Evolutionary conservation across 2,329 filamentous ascomycete species (phyloP).

Genomic region (Aspergillus sp.): DNA sequence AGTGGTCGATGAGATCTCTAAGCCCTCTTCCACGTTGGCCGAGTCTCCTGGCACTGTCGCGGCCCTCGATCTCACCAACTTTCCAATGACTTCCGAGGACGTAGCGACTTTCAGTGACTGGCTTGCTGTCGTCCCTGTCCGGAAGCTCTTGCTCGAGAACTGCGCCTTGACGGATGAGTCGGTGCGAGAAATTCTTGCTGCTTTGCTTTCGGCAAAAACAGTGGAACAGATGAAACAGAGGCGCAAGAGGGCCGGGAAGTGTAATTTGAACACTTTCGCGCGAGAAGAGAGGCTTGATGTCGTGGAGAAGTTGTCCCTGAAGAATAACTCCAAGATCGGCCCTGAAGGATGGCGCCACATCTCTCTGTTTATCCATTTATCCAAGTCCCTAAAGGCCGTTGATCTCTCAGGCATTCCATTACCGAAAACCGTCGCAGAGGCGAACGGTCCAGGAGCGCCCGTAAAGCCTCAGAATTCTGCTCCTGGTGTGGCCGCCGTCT

Average conservation of each 20-base stretch:
- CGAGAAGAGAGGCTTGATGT: constrained; percentile 48
- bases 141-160: constrained; percentile 76
- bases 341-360: constrained; percentile 86
- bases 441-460: constrained; percentile 15
- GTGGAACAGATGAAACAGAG: constrained; percentile 49
- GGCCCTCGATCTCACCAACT: constrained; percentile 74
- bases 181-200: constrained; percentile 74
- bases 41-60: constrained; percentile 65
- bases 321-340: constrained; percentile 79
- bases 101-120: constrained; percentile 85
- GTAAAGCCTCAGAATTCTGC: constrained; percentile 9
- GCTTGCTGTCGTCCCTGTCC: constrained; percentile 83
- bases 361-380: constrained; percentile 82
- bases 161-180: constrained; percentile 81
- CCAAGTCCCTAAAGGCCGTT: constrained; percentile 71
- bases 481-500: constrained; percentile 53
- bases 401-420: constrained; percentile 82
- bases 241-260: constrained; percentile 31
- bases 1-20: constrained; percentile 77
- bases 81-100: constrained; percentile 73
- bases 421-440: constrained; percentile 38
- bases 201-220: constrained; percentile 68
- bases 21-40: constrained; percentile 55
- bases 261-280: constrained; percentile 19
- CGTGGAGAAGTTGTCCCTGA: constrained; percentile 76